Evolutionary conservation across 805 yeast species (phyloP).

Genomic region (Teunomyces atbi): DNA sequence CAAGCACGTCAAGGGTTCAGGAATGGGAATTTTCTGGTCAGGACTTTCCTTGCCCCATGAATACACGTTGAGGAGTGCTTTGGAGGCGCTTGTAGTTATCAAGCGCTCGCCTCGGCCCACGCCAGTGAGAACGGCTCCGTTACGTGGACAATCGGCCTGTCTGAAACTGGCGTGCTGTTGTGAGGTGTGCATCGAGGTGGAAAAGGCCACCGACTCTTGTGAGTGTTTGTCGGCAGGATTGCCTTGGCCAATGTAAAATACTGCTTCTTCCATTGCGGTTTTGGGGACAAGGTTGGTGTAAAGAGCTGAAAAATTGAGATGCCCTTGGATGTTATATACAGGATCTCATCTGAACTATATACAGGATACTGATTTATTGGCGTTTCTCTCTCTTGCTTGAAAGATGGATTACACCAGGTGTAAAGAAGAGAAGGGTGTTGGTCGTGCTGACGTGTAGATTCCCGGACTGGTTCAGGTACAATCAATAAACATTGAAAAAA

Average conservation of each 20-base stretch:
- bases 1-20: slow-evolving; percentile 69
- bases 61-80: slow-evolving; percentile 75
- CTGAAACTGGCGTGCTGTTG: slow-evolving; percentile 51
- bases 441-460: too few species aligned
- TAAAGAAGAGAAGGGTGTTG: too few species aligned
- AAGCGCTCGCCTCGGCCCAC: slow-evolving; percentile 49
- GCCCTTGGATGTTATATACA: background rate
- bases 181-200: slow-evolving; percentile 46
- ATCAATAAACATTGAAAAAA: too few species aligned
- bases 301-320: slow-evolving; percentile 4
- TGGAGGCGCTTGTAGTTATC: slow-evolving; percentile 64
- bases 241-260: slow-evolving; percentile 47
- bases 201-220: slow-evolving; percentile 39
- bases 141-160: slow-evolving; percentile 46
- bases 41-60: slow-evolving; percentile 67
- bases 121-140: slow-evolving; percentile 50
- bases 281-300: background rate
- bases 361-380: too few species aligned
- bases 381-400: too few species aligned
- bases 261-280: slow-evolving; percentile 47
- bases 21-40: slow-evolving; percentile 79
- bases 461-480: too few species aligned
- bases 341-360: background rate
- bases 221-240: slow-evolving; percentile 44
- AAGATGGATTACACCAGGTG: too few species aligned